Evolutionary conservation across 2,329 filamentous ascomycete genomes (phyloP), one percentile per base, ranked within the genome.

Genomic region (Xylariaceae sp.): DNA sequence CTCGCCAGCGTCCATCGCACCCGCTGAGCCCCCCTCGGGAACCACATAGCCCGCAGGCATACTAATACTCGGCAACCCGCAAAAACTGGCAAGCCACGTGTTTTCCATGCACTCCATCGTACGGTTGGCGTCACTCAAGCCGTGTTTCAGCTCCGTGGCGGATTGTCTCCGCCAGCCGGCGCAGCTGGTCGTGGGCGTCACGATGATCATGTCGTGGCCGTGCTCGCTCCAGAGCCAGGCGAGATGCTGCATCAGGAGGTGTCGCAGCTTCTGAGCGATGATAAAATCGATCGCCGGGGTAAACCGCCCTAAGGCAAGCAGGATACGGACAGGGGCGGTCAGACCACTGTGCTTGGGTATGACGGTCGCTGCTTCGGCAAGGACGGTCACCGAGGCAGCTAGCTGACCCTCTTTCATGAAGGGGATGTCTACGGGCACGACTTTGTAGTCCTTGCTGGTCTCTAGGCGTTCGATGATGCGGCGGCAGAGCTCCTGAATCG

Each of bases 331-430:
- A 0, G 83, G 75, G 0, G 82, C 71, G 0, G 83, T 38, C 36
- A 82, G 38, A 19, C 76, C 73, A 5, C 68, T 62, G 1, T 76
- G 71, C 13, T 83, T 67, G 3, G 74, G 53, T 69, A 81, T 60
- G 14, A 79, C 58, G 1, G 75, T 73, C 1, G 75, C 70, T 1
- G 69, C 76, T 40, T 92, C 88, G 7, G 80, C 78, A 48, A 92
- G 79, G 55, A 91, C 88, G 0, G 88, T 89, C 55, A 92, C 69
- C 18, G 86, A 84, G 67, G 92, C 88, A 0, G 88, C 87, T 17
- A 82, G 77, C 67, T 90, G 87, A 18, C 85, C 87, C 60, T 89
- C 79, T 11, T 75, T 64, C 1, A 83, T 60, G 22, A 82, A 75
- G 0, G 84, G 84, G 45, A 87, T 78, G 4, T 73, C 71, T 54